Conservation (phyloP, 768 basidiomycete species). For the Boletus sp. region DNA sequence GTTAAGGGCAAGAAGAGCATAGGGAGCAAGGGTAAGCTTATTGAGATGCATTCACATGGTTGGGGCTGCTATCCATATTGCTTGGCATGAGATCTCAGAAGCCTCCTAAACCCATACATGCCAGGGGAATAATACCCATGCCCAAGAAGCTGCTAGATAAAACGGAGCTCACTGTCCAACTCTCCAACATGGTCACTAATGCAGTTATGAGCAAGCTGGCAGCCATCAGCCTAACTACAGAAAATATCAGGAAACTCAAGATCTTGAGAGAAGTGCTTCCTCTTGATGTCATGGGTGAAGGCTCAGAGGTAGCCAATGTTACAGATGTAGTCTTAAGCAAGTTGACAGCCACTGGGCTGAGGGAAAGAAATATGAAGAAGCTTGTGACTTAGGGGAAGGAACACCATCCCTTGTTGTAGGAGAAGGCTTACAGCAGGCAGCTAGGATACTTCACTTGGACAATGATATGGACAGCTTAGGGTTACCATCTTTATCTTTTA, state of each 20-base stretch:
- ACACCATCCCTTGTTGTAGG: too few species aligned
- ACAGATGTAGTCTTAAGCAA: neutral
- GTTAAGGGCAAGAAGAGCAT: too few species aligned
- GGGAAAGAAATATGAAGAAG: too few species aligned
- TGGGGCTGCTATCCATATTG: too few species aligned
- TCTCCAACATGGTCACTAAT: neutral
- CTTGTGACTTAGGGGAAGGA: too few species aligned
- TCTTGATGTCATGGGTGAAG: neutral
- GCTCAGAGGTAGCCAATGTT: neutral
- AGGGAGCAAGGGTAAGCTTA: too few species aligned
- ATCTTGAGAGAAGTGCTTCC: neutral
- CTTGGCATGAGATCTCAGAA: too few species aligned
- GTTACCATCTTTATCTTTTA: neutral
- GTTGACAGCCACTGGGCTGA: neutral
- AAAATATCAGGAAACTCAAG: neutral
- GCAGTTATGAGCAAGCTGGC: neutral
- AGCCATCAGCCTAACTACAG: neutral
- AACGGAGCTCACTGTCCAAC: neutral
- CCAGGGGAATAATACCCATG: neutral
- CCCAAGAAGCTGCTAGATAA: neutral
- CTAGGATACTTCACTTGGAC: neutral
- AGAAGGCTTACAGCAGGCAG: neutral
- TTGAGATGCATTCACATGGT: too few species aligned
- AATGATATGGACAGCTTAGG: neutral
- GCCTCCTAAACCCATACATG: too few species aligned